phyloP scores from a whole-genome alignment of 2,329 filamentous ascomycete species.

The Colletotrichum sp. region DNA sequence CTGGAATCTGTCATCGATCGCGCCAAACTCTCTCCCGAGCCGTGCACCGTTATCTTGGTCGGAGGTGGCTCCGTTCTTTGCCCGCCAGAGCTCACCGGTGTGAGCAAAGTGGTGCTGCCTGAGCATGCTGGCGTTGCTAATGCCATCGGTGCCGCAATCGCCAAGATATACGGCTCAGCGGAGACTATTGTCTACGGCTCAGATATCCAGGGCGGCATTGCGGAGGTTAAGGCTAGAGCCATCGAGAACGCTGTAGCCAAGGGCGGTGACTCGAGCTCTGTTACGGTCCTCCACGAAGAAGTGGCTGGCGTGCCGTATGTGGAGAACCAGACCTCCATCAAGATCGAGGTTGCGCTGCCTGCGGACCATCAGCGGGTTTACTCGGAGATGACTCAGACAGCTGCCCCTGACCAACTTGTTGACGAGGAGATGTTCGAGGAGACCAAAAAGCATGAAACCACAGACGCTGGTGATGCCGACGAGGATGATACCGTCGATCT shows the following conservation, averaged over 20 bases:
- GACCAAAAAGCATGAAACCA: conserved; percentile 9
- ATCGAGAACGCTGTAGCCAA: conserved; percentile 23
- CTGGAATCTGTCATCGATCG: conserved; percentile 25
- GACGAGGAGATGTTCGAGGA: conserved; percentile 17
- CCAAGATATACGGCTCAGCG: conserved; percentile 23
- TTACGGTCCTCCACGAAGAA: conserved; percentile 25
- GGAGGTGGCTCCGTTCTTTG: conserved; percentile 27
- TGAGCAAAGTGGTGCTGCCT: conserved; percentile 22
- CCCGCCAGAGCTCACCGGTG: conserved; percentile 21
- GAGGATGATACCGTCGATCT: conserved; percentile 2
- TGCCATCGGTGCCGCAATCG: conserved; percentile 26
- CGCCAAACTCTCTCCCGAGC: conserved; percentile 25
- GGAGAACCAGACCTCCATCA: conserved; percentile 25
- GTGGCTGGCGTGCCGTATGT: conserved; percentile 25
- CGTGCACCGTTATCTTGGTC: conserved; percentile 25
- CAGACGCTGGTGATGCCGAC: not conserved
- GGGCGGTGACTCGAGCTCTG: conserved; percentile 17
- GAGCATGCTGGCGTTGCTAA: conserved; percentile 26
- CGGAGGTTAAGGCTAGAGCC: conserved; percentile 17
- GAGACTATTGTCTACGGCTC: conserved; percentile 24
- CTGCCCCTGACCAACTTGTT: not conserved
- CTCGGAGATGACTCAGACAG: conserved; percentile 1
- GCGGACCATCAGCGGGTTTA: conserved; percentile 23
- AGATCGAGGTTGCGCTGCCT: conserved; percentile 23
- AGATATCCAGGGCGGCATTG: conserved; percentile 19